Evolutionary conservation across 2,329 filamentous ascomycete genomes (phyloP), one percentile per base, ranked within the genome.

Genomic region (Thermomyces lanuginosus): DNA sequence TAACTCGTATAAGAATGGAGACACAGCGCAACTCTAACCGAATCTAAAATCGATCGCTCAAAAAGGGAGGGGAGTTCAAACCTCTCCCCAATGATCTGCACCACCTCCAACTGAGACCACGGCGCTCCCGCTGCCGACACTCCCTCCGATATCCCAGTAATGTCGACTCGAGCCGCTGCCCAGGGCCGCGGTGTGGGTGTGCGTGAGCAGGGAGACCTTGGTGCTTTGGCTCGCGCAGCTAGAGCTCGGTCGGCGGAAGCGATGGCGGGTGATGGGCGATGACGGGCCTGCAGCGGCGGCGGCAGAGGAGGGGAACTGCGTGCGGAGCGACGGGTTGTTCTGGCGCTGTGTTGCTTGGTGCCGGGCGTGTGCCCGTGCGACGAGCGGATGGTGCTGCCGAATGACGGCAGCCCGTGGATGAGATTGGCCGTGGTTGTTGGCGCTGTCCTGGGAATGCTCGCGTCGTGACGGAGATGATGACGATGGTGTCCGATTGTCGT

Each of bases 161-260:
- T 92, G 81, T 28, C 82, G 61, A 23, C 74, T 80, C 22, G 78
- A 84, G 17, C 71, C 66, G 37, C 70, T 75, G 41, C 72, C 79
- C 4, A 24, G 20, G 4, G 50, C 45, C 3, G 16, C 23, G 48
- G 45, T 4, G 56, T 56, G 29, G 61, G 38, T 0, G 52, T 56
- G 27, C 67, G 61, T 42, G 65, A 63, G n/a, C 48, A 69, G 73
- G 10, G 72, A 80, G 40, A 76, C 70, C 49, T 76, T 75, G 5
- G 80, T 81, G 50, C 80, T 91, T 54, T 92, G 81, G 45, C 80
- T 92, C 3, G 81, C 82, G 49, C 82, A 92, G 49, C 79, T 91
- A 32, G 72, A 69, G 32, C 63, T 55, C 6, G 56, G 50, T 18
- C 57, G 49, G 11, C 55, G 48, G 56, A 51, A 56, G 50, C 63